phyloP scores from a whole-genome alignment of 2,329 filamentous ascomycete species.

The Daldinia sp. region DNA sequence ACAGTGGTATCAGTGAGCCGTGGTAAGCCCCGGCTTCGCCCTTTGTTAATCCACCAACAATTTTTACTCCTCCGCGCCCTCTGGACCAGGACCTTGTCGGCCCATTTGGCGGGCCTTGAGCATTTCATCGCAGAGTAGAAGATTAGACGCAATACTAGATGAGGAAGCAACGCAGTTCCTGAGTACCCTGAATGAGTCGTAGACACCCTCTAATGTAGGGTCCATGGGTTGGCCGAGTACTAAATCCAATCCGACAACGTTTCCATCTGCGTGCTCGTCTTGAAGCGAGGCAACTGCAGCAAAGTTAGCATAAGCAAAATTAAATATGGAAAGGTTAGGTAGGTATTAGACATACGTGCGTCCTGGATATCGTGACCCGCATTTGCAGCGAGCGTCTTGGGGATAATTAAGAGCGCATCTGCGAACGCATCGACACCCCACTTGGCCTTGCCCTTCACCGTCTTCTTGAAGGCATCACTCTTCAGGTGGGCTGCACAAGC shows the following conservation, averaged over 20 bases:
- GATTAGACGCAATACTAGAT: conserved; percentile 93
- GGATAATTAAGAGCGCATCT: conserved; percentile 93
- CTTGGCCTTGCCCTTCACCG: conserved; percentile 97
- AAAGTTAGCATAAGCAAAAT: conserved; percentile 23
- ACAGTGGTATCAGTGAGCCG: conserved; percentile 38
- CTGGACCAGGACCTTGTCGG: conserved; percentile 72
- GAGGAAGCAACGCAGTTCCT: conserved; percentile 94
- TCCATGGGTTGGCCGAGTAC: conserved; percentile 94
- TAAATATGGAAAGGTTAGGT: not conserved
- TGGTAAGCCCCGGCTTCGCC: too few relatives aligned
- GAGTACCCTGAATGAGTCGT: conserved; percentile 94
- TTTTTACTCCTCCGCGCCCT: conserved; percentile 62
- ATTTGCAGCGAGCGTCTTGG: conserved; percentile 96
- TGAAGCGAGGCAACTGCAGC: conserved; percentile 83
- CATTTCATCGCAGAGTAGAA: conserved; percentile 95
- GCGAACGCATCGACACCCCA: conserved; percentile 96
- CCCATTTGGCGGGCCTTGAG: conserved; percentile 98
- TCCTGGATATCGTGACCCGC: conserved; percentile 98
- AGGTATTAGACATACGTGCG: conserved; percentile 72
- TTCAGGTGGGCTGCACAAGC: conserved; percentile 89
- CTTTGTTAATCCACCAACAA: conserved; percentile 17
- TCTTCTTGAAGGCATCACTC: conserved; percentile 86
- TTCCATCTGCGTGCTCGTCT: conserved; percentile 86
- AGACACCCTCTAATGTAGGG: conserved; percentile 90
- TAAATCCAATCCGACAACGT: conserved; percentile 87